Evolutionary conservation across 2,329 filamentous ascomycete genomes (phyloP), one percentile per base, ranked within the genome.

Genomic region (Hirsutella minnesotensis): DNA sequence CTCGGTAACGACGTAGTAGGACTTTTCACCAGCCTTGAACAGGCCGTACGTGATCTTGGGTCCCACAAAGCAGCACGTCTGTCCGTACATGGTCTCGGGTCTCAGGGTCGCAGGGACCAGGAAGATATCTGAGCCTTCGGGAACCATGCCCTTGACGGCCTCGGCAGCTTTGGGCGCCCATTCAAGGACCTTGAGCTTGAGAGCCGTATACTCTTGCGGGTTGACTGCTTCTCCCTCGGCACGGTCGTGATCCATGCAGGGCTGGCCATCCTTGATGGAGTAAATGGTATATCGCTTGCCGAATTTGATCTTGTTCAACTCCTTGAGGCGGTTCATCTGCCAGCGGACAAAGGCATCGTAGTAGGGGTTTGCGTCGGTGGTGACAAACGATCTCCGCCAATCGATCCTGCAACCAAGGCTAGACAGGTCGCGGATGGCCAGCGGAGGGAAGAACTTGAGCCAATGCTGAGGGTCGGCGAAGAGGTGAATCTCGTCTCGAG

Each of bases 61-160:
- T 3, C 88, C 86, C 39, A 98, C 86, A 54, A 96, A 98, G 62
- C 89, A 95, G 67, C 86, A 94, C 4, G 81, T 94, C 65, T 96
- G 92, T 34, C 94, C 94, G 60, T 96, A 98, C 90, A 98, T 96
- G 30, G 92, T 98, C 71, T 98, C 92, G 3, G 92, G 87, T 48
- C 92, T 77, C 47, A 98, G 75, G 43, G 92, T 96, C 15, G 92
- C 92, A 12, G 92, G 85, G 12, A 96, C 79, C 55, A 96, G 83
- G 68, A 83, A 96, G 44, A 95, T 82, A 47, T 83, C 83, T 38
- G 86, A 82, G 49, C 76, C 79, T 30, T 80, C 73, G 5, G 90
- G 85, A 4, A 96, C 67, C 67, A 90, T 92, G 50, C 77, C 81
- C 59, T 82, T 75, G 45, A 96, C 66, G 42, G 77, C 68, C 51